phyloP scores from a whole-genome alignment of 2,329 filamentous ascomycete genomes.

The Cryphonectria parasitica region DNA sequence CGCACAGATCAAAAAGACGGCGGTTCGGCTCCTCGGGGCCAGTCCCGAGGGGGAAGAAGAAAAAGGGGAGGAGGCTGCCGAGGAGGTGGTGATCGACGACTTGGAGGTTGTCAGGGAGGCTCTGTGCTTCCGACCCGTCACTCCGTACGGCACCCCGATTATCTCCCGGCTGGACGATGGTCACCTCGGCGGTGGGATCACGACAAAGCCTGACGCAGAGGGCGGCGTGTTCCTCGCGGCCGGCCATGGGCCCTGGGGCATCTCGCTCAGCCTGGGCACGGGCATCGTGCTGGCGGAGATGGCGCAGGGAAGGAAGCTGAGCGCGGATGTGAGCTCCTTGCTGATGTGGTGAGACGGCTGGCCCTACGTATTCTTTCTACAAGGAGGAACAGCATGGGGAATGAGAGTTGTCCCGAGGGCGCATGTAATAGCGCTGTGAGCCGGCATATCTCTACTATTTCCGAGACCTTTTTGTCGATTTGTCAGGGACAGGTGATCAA shows the following conservation, averaged over 20 bases:
- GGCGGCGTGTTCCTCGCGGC: conserved; percentile 73
- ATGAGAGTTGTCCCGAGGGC: not conserved
- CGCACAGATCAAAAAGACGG: conserved; percentile 52
- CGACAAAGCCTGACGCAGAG: conserved; percentile 44
- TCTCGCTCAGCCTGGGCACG: conserved; percentile 66
- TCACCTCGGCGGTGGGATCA: conserved; percentile 54
- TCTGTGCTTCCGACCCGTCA: conserved; percentile 75
- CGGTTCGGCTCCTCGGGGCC: conserved; percentile 51
- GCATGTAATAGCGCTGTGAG: not conserved
- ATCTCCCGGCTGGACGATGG: conserved; percentile 60
- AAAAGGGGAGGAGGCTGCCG: conserved; percentile 31
- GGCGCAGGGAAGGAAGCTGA: conserved; percentile 61
- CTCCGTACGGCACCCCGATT: conserved; percentile 65
- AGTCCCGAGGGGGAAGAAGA: too few relatives aligned
- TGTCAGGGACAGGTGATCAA: not conserved
- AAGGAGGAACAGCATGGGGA: not conserved
- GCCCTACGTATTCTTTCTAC: not conserved
- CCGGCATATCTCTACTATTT: not conserved
- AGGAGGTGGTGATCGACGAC: conserved; percentile 44
- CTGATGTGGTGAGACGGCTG: conserved; percentile 31
- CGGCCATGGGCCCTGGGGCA: conserved; percentile 80
- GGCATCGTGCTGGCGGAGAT: conserved; percentile 73
- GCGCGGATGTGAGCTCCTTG: conserved; percentile 62
- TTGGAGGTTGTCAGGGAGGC: conserved; percentile 66
- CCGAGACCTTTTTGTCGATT: not conserved